Percentiles rank a stretch among this genome's conserved stretches.
Evolutionary conservation across 441 rosid species (phyloP).

Genomic region (Sinapis alba): DNA sequence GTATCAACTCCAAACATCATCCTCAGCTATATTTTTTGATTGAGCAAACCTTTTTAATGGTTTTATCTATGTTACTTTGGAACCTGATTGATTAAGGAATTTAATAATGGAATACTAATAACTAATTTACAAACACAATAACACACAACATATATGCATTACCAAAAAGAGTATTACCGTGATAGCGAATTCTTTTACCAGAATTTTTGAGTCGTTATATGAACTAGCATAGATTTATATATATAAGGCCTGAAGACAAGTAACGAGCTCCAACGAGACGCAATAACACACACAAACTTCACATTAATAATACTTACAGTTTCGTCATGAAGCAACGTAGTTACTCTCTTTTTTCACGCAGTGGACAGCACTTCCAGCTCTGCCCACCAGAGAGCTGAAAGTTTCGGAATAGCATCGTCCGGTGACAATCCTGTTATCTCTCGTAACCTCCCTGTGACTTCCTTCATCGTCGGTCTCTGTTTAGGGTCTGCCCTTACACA

Average conservation of each 20-base stretch:
- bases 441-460: constrained; percentile 47
- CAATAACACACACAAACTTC: constrained; percentile 20
- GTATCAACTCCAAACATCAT: neutral
- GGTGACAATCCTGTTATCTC: constrained; percentile 53
- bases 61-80: neutral
- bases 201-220: constrained; percentile 12
- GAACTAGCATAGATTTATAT: constrained; percentile 21
- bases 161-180: neutral
- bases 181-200: neutral
- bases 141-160: neutral
- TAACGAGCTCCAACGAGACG: constrained; percentile 22
- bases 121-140: neutral
- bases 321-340: constrained; percentile 15
- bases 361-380: constrained; percentile 65
- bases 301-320: constrained; percentile 39
- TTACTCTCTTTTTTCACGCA: constrained; percentile 30
- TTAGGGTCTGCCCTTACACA: constrained; percentile 48
- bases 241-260: constrained; percentile 23
- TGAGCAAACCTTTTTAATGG: neutral
- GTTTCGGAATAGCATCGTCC: constrained; percentile 53
- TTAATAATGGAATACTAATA: neutral
- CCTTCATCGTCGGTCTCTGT: constrained; percentile 51
- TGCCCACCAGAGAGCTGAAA: constrained; percentile 66
- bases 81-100: neutral
- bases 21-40: neutral